Percentiles rank a stretch among this genome's conserved stretches.
phyloP scores from a whole-genome alignment of 2,329 filamentous ascomycete species.

The Keithomyces neogunnii region DNA sequence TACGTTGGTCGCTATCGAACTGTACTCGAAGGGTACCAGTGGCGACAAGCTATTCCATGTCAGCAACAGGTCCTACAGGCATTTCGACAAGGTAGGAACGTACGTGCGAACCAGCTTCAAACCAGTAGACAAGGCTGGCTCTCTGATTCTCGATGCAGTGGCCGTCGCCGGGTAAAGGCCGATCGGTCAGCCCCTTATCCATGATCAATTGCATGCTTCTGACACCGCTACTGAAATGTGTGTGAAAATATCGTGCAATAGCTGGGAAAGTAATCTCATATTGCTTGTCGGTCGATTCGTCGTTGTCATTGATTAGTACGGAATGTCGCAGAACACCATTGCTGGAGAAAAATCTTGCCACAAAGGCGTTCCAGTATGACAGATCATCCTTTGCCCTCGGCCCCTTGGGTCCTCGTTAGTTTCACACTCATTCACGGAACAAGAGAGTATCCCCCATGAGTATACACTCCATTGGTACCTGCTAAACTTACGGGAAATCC shows the following conservation, averaged over 20 bases:
- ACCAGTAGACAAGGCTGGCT: slow-evolving; percentile 83
- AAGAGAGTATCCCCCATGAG: background rate
- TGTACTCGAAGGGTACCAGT: slow-evolving; percentile 69
- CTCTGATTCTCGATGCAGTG: slow-evolving; percentile 69
- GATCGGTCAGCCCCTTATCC: slow-evolving; percentile 54
- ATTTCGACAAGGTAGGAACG: slow-evolving; percentile 20
- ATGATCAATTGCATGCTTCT: slow-evolving; percentile 79
- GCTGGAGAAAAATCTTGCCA: slow-evolving; percentile 71
- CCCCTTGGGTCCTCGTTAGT: slow-evolving; percentile 29
- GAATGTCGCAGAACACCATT: slow-evolving; percentile 70
- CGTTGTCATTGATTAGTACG: slow-evolving; percentile 48
- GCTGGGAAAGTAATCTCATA: slow-evolving; percentile 81
- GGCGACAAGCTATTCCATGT: slow-evolving; percentile 55
- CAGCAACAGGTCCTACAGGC: slow-evolving; percentile 19
- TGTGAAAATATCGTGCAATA: slow-evolving; percentile 81
- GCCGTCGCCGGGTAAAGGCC: slow-evolving; percentile 50
- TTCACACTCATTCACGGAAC: background rate
- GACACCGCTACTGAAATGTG: slow-evolving; percentile 80
- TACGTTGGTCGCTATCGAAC: slow-evolving; percentile 70
- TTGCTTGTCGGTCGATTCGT: slow-evolving; percentile 59
- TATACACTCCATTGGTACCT: background rate
- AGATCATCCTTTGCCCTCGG: slow-evolving; percentile 58
- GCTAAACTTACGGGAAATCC: slow-evolving; percentile 40
- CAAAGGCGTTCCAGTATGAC: slow-evolving; percentile 71
- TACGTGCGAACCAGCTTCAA: slow-evolving; percentile 74